phyloP scores from a whole-genome alignment of 495 filamentous ascomycete genomes.

The Annulohypoxylon maeteangense region DNA sequence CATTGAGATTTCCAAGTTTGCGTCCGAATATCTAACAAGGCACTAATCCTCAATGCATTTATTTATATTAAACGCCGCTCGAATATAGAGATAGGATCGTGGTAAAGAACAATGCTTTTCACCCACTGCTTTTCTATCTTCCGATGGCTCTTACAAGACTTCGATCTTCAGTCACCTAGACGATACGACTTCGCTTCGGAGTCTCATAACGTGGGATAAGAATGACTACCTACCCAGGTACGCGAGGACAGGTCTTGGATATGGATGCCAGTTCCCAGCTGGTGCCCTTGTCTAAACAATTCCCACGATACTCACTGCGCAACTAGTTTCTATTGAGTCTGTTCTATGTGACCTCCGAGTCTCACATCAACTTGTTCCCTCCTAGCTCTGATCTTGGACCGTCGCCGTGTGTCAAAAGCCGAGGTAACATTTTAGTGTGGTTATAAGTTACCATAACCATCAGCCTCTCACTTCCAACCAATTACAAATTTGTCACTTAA shows the following conservation, averaged over 20 bases:
- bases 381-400: neutral
- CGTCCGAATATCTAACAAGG: neutral
- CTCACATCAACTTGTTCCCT: neutral
- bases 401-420: neutral
- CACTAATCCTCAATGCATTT: constrained; percentile 1
- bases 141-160: neutral
- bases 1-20: neutral
- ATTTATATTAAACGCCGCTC: neutral
- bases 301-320: neutral
- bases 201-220: neutral
- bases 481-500: neutral
- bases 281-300: neutral
- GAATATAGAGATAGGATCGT: neutral
- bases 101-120: neutral
- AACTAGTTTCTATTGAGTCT: constrained; percentile 1
- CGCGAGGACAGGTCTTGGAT: neutral
- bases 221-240: too few relatives aligned
- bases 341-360: neutral
- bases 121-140: neutral
- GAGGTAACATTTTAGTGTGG: neutral
- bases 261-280: neutral
- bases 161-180: neutral
- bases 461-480: neutral
- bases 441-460: neutral
- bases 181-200: neutral